These are phyloP conservation scores for Inga oerstediana DNA, from an alignment of 306 rosid genomes.

Conservation along the genomic window DNA sequence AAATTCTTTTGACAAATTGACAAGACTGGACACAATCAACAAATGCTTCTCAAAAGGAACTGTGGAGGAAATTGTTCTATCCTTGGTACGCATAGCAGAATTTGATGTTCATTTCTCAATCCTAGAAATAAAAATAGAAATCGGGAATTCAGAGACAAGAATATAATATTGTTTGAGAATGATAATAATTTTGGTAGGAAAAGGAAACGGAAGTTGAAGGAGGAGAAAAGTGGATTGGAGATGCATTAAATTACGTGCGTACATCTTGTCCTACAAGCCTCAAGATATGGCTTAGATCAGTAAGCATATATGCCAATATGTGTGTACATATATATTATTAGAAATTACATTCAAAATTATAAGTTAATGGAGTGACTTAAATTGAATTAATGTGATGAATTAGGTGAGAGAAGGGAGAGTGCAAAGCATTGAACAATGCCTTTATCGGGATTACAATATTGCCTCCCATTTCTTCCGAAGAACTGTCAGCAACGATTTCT, in stretches of 20 bases:
- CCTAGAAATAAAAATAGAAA: too few relatives aligned
- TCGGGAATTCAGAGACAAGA: not conserved
- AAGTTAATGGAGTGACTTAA: too few relatives aligned
- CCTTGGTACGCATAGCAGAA: not conserved
- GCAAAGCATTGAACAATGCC: too few relatives aligned
- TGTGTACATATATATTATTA: too few relatives aligned
- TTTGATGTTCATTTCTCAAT: not conserved
- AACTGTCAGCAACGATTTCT: too few relatives aligned
- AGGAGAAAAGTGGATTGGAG: slow-evolving; percentile 12
- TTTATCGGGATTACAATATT: too few relatives aligned
- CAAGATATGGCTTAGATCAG: slow-evolving; percentile 16
- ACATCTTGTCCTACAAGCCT: not conserved
- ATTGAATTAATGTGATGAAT: too few relatives aligned
- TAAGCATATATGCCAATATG: not conserved
- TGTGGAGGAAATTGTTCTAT: not conserved
- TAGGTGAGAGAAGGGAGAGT: too few relatives aligned
- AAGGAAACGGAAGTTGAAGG: not conserved
- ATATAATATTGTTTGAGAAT: not conserved
- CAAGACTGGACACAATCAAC: not conserved
- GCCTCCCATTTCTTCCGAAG: too few relatives aligned
- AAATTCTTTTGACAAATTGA: not conserved
- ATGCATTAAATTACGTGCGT: not conserved
- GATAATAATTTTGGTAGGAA: not conserved
- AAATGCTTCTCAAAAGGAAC: slow-evolving; percentile 6
- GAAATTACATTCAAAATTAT: too few relatives aligned